phyloP scores from a whole-genome alignment of 768 basidiomycete genomes.

The Russula abietina region DNA sequence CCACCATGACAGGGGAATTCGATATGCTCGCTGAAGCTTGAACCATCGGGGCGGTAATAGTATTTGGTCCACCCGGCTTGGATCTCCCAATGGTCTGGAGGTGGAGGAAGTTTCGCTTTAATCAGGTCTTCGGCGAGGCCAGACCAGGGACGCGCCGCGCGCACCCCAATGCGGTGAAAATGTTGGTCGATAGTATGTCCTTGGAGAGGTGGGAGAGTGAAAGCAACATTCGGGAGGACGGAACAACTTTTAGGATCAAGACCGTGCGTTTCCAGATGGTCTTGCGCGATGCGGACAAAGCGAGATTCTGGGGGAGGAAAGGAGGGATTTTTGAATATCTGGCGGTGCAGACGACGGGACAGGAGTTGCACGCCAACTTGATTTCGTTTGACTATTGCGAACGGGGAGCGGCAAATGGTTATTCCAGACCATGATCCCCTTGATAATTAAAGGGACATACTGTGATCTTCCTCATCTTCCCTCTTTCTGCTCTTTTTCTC shows the following conservation, averaged over 20 bases:
- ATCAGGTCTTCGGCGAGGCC: slow-evolving; percentile 58
- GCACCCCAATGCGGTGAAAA: slow-evolving; percentile 72
- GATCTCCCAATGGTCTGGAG: slow-evolving; percentile 47
- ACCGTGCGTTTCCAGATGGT: slow-evolving; percentile 76
- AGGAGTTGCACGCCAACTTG: slow-evolving; percentile 92
- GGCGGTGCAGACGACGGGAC: slow-evolving; percentile 69
- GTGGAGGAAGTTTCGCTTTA: slow-evolving; percentile 48
- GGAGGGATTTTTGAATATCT: slow-evolving; percentile 68
- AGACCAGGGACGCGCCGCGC: slow-evolving; percentile 72
- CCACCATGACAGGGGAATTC: slow-evolving; percentile 58
- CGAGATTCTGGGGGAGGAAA: slow-evolving; percentile 55
- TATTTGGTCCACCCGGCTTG: slow-evolving; percentile 92
- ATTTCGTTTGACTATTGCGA: slow-evolving; percentile 58
- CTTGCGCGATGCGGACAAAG: slow-evolving; percentile 68
- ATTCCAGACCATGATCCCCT: not conserved
- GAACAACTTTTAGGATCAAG: slow-evolving; percentile 78
- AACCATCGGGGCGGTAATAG: slow-evolving; percentile 61
- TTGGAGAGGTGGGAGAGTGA: slow-evolving; percentile 80
- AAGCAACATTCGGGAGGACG: slow-evolving; percentile 67
- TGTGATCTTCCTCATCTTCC: not conserved
- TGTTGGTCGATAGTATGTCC: slow-evolving; percentile 81
- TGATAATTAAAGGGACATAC: not conserved
- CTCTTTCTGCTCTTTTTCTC: slow-evolving; percentile 12
- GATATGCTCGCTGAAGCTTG: slow-evolving; percentile 68
- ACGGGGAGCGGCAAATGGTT: not conserved